Base-by-base conservation (phyloP, 2,329 filamentous ascomycete species). In the Hymenoscyphus linearis region DNA sequence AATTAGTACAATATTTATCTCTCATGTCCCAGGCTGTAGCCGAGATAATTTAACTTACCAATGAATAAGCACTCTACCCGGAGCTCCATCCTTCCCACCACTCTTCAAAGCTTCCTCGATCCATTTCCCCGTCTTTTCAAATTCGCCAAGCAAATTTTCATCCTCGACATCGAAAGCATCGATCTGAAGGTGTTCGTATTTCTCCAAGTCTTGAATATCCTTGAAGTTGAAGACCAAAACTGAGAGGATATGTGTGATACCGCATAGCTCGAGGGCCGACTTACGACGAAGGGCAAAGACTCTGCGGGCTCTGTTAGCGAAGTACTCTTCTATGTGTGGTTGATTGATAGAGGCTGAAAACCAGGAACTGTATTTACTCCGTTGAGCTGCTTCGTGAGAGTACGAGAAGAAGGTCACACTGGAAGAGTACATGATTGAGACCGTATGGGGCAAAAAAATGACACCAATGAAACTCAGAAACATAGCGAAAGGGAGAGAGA, bases 141-240 rank as follows among this genome's bases (percentile, higher is more conserved):
- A 88, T 74, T 96, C 86, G 64, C 89, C 83, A 18, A 98, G 78
- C 57, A 98, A 76, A 75, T 99, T 91, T 68, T 93, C 88, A 71
- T 97, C 91, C 22, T 93, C 90, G 57, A 93, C 85, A 77, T 99
- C 95, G 74, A 98, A 90, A 52, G 97, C 85, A 66, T 96, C 88
- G 66, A 98, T 88, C 63, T 86, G 82, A 68, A 91, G 81, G 73
- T 96, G 91, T 65, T 86, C 77, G 73, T 86, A 91, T 50, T 81
- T 79, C 65, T 83, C 80, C 70, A 79, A 80, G 65, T 79, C 78
- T 18, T 79, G 74, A 85, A 86, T 47, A 81, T 79, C 62, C 78
- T 77, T 67, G 81, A 76, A 68, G 83, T 83, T 81, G 67, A 88
- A 81, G 54, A 84, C 83, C 63, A 93, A 75, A 47, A 95, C 89